Conservation (phyloP, 257 asterid genomes). For the Linaria vulgaris region DNA sequence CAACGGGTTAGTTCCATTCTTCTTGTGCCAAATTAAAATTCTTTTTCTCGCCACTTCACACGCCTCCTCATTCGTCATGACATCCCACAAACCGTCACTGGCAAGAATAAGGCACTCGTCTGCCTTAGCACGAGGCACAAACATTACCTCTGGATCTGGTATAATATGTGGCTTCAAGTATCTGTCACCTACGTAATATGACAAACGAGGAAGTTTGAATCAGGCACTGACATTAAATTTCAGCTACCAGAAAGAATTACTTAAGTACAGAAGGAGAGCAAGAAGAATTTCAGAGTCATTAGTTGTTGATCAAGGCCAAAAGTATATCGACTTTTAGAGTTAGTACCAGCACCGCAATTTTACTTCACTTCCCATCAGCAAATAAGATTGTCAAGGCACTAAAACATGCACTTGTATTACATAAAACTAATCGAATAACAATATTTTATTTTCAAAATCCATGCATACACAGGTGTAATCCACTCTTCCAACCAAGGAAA, state of each 20-base stretch:
- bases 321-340: too few species aligned
- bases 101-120: slow-evolving; percentile 81
- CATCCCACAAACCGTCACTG: slow-evolving; percentile 88
- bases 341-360: too few species aligned
- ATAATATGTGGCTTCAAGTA: slow-evolving; percentile 86
- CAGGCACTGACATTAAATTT: background rate
- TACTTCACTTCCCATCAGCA: too few species aligned
- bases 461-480: background rate
- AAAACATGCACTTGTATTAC: background rate
- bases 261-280: too few species aligned
- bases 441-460: background rate
- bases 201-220: background rate
- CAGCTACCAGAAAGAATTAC: background rate
- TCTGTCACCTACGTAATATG: slow-evolving; percentile 58
- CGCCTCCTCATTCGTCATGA: slow-evolving; percentile 72
- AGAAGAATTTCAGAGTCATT: too few species aligned
- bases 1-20: slow-evolving; percentile 51
- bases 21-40: slow-evolving; percentile 79
- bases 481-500: too few species aligned
- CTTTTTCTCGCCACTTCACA: slow-evolving; percentile 70
- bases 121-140: slow-evolving; percentile 74
- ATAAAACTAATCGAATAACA: too few species aligned
- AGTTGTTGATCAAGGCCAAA: too few species aligned
- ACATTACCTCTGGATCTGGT: slow-evolving; percentile 77
- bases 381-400: too few species aligned